phyloP scores from a whole-genome alignment of 495 filamentous ascomycete species.

The Penicillium atrosanguineum region DNA sequence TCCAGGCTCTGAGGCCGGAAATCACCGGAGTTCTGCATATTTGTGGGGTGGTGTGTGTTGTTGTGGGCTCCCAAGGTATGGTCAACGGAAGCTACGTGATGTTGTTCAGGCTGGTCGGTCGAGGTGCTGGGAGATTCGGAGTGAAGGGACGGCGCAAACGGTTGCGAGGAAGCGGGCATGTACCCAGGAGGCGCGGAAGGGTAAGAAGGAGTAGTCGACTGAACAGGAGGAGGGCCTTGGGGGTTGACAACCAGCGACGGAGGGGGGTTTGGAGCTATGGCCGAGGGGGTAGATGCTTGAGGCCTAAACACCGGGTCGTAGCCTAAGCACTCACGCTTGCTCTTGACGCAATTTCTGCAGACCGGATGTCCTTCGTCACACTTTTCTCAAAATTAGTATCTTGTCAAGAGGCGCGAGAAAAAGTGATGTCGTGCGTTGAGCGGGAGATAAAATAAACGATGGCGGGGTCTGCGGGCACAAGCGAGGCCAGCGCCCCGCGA shows the following conservation, averaged over 20 bases:
- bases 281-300: conserved; percentile 67
- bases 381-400: conserved; percentile 45
- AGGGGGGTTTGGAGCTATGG: conserved; percentile 63
- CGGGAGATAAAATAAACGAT: conserved; percentile 31
- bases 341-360: conserved; percentile 97
- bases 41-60: conserved; percentile 30
- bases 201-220: conserved; percentile 32
- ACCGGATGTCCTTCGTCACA: conserved; percentile 95
- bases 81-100: conserved; percentile 65
- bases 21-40: conserved; percentile 36
- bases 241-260: conserved; percentile 47
- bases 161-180: conserved; percentile 57
- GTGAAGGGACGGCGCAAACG: conserved; percentile 52
- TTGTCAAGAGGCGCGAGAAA: conserved; percentile 16
- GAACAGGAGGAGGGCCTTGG: conserved; percentile 38
- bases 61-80: conserved; percentile 58
- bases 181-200: conserved; percentile 55
- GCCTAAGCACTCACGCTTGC: conserved; percentile 93
- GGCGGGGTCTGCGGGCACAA: conserved; percentile 48
- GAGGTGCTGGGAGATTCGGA: conserved; percentile 49
- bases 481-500: conserved; percentile 46
- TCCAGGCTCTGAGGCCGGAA: conserved; percentile 26
- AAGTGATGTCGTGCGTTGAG: conserved; percentile 18
- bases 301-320: conserved; percentile 98
- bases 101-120: conserved; percentile 52